phyloP scores from a whole-genome alignment of 371 early-diverging fungal species.

The Ordospora pajunii region DNA sequence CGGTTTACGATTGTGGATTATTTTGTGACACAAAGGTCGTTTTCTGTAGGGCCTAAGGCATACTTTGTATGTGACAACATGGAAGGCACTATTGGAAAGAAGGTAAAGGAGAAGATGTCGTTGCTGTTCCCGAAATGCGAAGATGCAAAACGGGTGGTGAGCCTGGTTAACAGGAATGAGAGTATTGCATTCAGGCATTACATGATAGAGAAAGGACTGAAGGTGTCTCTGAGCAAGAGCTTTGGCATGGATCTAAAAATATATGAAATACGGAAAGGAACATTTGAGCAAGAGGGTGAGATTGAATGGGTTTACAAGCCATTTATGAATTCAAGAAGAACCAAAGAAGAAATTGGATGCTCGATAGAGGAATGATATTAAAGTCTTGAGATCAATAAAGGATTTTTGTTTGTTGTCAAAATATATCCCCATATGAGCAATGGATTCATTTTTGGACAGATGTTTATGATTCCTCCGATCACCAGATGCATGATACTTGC shows the following conservation, averaged over 20 bases:
- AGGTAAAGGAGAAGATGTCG: conserved; percentile 62
- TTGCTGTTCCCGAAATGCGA: conserved; percentile 37
- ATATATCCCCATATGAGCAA: conserved; percentile 11
- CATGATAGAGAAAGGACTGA: conserved; percentile 44
- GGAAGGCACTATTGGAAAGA: conserved; percentile 69
- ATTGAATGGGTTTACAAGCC: conserved; percentile 54
- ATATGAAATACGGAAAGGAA: conserved; percentile 55
- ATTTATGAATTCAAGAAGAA: conserved; percentile 51
- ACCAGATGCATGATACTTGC: conserved; percentile 43
- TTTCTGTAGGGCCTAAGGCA: conserved; percentile 66
- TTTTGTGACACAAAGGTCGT: conserved; percentile 73
- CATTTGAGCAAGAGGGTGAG: conserved; percentile 56
- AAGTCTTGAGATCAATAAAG: background rate
- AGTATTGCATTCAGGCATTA: conserved; percentile 58
- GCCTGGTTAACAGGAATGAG: conserved; percentile 53
- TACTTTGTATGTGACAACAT: conserved; percentile 87
- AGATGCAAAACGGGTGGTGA: conserved; percentile 54
- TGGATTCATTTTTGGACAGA: background rate
- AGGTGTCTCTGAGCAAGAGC: conserved; percentile 11
- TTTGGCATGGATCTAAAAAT: conserved; percentile 51
- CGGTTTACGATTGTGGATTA: conserved; percentile 90
- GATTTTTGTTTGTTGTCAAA: background rate
- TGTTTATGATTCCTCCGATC: conserved; percentile 35
- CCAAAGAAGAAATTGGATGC: background rate
- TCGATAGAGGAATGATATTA: background rate